A percentile compares a stretch with the other conserved stretches of the same genome.
Evolutionary conservation across 495 filamentous ascomycete genomes (phyloP).

Genomic region (Lentithecium fluviatile): DNA sequence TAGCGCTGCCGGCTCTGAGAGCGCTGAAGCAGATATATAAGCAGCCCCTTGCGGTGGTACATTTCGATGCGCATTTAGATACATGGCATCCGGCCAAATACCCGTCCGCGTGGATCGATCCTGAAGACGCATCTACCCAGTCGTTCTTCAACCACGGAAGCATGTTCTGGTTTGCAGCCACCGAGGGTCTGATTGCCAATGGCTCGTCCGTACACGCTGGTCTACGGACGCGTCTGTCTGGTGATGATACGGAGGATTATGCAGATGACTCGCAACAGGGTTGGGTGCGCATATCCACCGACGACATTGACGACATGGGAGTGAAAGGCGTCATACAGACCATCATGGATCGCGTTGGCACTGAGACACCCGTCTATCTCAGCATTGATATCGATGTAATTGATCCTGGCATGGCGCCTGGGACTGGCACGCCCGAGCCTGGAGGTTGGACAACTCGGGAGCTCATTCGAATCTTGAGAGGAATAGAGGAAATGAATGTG

Average conservation of each 20-base stretch:
- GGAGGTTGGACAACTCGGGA: slow-evolving; percentile 56
- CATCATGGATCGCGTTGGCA: slow-evolving; percentile 50
- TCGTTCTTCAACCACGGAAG: slow-evolving; percentile 77
- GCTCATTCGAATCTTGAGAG: slow-evolving; percentile 51
- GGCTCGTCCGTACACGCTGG: slow-evolving; percentile 72
- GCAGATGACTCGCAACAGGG: slow-evolving; percentile 54
- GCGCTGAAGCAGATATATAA: slow-evolving; percentile 70
- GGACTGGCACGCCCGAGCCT: slow-evolving; percentile 54
- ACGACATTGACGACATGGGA: slow-evolving; percentile 54
- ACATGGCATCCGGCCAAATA: slow-evolving; percentile 84
- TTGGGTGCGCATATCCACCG: slow-evolving; percentile 48
- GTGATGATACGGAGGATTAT: slow-evolving; percentile 64
- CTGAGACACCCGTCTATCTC: slow-evolving; percentile 45
- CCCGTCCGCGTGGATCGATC: slow-evolving; percentile 64
- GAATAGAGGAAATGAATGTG: slow-evolving; percentile 49
- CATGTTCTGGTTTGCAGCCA: slow-evolving; percentile 80
- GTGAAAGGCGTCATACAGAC: slow-evolving; percentile 44
- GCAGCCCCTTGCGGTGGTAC: slow-evolving; percentile 70
- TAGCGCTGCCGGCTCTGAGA: slow-evolving; percentile 73
- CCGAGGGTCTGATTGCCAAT: slow-evolving; percentile 71
- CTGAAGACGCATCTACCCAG: slow-evolving; percentile 54
- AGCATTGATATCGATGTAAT: slow-evolving; percentile 56
- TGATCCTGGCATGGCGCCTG: slow-evolving; percentile 55
- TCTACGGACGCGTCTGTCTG: slow-evolving; percentile 68
- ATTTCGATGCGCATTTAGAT: slow-evolving; percentile 74